phyloP scores from a whole-genome alignment of 2,329 filamentous ascomycete genomes.

The Penicillium sp. region DNA sequence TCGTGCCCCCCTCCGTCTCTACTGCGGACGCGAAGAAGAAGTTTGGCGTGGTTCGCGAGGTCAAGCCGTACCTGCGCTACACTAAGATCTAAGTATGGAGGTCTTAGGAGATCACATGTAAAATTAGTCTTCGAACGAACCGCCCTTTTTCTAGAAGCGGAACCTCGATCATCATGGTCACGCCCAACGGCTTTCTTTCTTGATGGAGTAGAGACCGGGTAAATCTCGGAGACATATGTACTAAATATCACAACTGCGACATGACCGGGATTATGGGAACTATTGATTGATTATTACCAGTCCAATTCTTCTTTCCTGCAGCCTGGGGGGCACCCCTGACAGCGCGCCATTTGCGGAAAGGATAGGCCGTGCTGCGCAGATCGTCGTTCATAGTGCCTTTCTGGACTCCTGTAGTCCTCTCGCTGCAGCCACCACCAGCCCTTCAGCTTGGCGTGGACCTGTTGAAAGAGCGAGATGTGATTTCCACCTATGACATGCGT shows the following conservation, averaged over 20 bases:
- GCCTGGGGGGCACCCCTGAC: slow-evolving; percentile 15
- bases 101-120: background rate
- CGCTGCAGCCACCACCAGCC: slow-evolving; percentile 2
- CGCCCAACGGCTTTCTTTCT: slow-evolving; percentile 11
- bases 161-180: background rate
- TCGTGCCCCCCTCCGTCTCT: slow-evolving; percentile 80
- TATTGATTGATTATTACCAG: background rate
- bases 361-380: slow-evolving; percentile 16
- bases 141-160: background rate
- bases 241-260: background rate
- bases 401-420: background rate
- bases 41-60: slow-evolving; percentile 71
- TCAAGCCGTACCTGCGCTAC: slow-evolving; percentile 53
- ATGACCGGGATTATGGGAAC: background rate
- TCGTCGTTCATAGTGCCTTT: slow-evolving; percentile 8
- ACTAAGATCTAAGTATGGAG: slow-evolving; percentile 21
- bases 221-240: slow-evolving; percentile 8
- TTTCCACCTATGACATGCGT: slow-evolving; percentile 5
- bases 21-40: slow-evolving; percentile 85
- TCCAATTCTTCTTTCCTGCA: background rate
- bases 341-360: slow-evolving; percentile 11
- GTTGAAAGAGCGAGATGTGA: background rate
- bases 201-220: slow-evolving; percentile 10
- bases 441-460: background rate
- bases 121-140: background rate